Percentiles rank a stretch among this genome's conserved stretches.
phyloP scores from a whole-genome alignment of 2,329 filamentous ascomycete genomes.

The Ascochyta viciae-villosae region DNA sequence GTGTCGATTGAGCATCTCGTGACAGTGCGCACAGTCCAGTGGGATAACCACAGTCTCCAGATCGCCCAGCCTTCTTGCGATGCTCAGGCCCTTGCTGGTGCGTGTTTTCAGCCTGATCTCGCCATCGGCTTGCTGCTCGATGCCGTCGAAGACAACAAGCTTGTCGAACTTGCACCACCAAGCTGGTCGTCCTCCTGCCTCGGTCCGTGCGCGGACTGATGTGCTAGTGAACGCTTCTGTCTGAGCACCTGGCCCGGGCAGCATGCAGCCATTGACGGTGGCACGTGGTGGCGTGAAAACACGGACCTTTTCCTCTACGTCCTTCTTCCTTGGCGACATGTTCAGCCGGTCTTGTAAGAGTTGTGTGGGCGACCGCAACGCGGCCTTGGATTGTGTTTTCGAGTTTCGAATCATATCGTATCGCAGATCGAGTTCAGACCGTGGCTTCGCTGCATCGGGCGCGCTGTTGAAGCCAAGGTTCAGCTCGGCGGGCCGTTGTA shows the following conservation, averaged over 20 bases:
- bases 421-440: constrained; percentile 42
- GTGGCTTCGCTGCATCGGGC: constrained; percentile 24
- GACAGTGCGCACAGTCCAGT: constrained; percentile 42
- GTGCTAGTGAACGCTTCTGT: constrained; percentile 34
- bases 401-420: constrained; percentile 44
- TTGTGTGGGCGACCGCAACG: constrained; percentile 42
- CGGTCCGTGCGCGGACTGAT: constrained; percentile 38
- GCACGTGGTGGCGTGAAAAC: constrained; percentile 37
- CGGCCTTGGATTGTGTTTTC: constrained; percentile 36
- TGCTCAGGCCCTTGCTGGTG: constrained; percentile 40
- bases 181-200: constrained; percentile 28
- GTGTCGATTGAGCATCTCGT: constrained; percentile 41
- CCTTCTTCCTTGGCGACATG: constrained; percentile 26
- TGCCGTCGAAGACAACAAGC: constrained; percentile 43
- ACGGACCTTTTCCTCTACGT: constrained; percentile 28
- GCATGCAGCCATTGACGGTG: constrained; percentile 37
- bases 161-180: constrained; percentile 49
- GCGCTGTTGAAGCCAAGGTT: constrained; percentile 30
- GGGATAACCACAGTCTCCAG: constrained; percentile 41
- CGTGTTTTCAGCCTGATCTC: constrained; percentile 29
- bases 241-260: constrained; percentile 35
- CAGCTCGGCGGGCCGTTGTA: constrained; percentile 39
- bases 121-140: constrained; percentile 21
- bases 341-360: constrained; percentile 40
- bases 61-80: constrained; percentile 39